Base-by-base conservation (phyloP, 164 flowering plant species). In the Sextonia rubra region DNA sequence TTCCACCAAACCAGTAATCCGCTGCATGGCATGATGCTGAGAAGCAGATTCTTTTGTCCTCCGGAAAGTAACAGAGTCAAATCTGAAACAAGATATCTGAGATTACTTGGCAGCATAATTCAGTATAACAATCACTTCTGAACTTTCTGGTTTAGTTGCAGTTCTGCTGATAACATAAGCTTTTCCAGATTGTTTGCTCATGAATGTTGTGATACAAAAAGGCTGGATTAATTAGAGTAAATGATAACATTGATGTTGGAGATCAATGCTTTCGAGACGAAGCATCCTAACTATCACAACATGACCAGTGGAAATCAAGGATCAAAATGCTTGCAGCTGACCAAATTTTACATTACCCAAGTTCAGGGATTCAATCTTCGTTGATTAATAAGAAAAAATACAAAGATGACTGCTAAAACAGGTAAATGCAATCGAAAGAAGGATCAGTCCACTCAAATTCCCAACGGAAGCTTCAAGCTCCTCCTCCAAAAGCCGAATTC, bases 1-100 rank as follows among this genome's bases (percentile, higher is more conserved):
- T 78, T 93, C 93, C 70, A 93, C 84, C 73, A 87, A 68, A 8
- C 98, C 94, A 66, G 93, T 84, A 62, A 75, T 86, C 76, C 70
- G 81, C 74, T 89, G 89, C 90, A 87, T 88, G 3, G 37, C 78
- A 70, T 83, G 78, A 64, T 79, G 82, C 69, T 76, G 80, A 4
- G 75, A 79, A 27, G 89, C 77, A 26, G 90, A 70, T 70, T 89
- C 91, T 37, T 83, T 84, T 12, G 91, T 82, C 79, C 98, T 84
- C 77, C 71, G 77, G 77, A 92, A 89, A 64, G 82, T 81, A 55
- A 92, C 79, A 47, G 80, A 76, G 12, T 91, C 93, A 82, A 91
- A 92, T 85, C 98, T 92, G 82, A 79, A 81, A 77, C 48, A 71
- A 14, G 44, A 8, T 11, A 4, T n/a, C 23, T 15, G n/a, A 52